Evolutionary conservation across 148 eudicot species (phyloP).

Genomic region (Chenopodium suecicum): DNA sequence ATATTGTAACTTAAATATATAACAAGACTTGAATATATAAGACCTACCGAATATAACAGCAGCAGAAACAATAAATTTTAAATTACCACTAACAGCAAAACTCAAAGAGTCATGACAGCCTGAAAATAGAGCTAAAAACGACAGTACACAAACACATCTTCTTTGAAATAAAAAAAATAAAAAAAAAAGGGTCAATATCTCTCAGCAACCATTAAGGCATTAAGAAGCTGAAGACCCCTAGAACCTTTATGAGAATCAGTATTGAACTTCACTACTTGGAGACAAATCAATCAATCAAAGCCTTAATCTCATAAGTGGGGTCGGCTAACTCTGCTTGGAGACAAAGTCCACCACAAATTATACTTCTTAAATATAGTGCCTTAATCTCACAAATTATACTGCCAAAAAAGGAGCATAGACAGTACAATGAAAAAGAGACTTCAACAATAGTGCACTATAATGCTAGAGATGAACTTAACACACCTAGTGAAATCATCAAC

Average conservation of each 20-base stretch:
- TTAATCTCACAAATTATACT: no score
- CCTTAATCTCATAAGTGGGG: no score
- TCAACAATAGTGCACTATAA: not conserved
- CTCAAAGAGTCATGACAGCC: not conserved
- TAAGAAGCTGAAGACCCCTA: not conserved
- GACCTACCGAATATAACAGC: not conserved
- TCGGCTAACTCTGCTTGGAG: not conserved
- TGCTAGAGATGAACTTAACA: conserved; percentile 6
- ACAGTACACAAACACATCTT: not conserved
- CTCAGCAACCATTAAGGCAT: not conserved
- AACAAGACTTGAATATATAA: not conserved
- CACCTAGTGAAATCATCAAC: conserved; percentile 93
- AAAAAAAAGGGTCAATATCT: not conserved
- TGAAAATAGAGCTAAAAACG: not conserved
- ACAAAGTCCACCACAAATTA: not conserved
- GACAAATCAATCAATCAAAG: not conserved
- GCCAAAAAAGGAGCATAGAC: not conserved
- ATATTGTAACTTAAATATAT: not conserved
- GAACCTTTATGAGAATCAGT: not conserved
- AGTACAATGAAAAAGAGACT: not conserved
- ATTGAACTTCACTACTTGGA: not conserved
- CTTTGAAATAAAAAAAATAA: no score
- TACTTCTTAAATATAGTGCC: no score
- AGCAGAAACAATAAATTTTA: not conserved
- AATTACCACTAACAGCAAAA: not conserved